phyloP scores from a whole-genome alignment of 78 protist genomes.

The Protostelium mycophagum region DNA sequence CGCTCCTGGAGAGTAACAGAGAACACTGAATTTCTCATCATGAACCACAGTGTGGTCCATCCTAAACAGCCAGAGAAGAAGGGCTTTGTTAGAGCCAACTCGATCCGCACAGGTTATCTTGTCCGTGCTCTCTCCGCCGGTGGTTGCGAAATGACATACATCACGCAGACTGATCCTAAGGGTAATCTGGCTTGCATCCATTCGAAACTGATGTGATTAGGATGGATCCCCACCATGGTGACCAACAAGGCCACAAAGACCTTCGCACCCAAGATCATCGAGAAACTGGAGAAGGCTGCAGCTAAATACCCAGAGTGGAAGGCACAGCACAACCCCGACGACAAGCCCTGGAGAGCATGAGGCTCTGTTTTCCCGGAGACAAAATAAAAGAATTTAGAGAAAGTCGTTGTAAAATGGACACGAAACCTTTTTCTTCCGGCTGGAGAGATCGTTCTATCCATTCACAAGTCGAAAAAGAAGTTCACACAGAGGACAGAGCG shows the following conservation, averaged over 20 bases:
- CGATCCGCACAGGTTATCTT: slow-evolving; percentile 7
- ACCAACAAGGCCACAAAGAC: slow-evolving; percentile 6
- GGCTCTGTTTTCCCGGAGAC: too few relatives aligned
- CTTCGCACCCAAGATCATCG: slow-evolving; percentile 15
- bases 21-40: neutral
- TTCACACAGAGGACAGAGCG: neutral
- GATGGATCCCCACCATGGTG: slow-evolving; percentile 8
- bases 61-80: neutral
- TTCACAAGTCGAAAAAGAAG: neutral
- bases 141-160: neutral
- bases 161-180: slow-evolving; percentile 3
- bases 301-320: slow-evolving; percentile 9
- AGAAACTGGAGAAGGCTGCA: slow-evolving; percentile 8
- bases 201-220: neutral
- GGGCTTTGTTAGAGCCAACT: neutral
- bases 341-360: slow-evolving; percentile 9
- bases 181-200: neutral
- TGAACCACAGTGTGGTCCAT: neutral
- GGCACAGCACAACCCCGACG: slow-evolving; percentile 17
- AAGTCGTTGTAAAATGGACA: too few relatives aligned
- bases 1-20: slow-evolving; percentile 10
- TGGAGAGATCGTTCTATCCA: too few relatives aligned
- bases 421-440: too few relatives aligned
- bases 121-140: neutral
- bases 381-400: too few relatives aligned